phyloP scores from a whole-genome alignment of 192 early-diverging fungal species.

The Linnemannia zychae region DNA sequence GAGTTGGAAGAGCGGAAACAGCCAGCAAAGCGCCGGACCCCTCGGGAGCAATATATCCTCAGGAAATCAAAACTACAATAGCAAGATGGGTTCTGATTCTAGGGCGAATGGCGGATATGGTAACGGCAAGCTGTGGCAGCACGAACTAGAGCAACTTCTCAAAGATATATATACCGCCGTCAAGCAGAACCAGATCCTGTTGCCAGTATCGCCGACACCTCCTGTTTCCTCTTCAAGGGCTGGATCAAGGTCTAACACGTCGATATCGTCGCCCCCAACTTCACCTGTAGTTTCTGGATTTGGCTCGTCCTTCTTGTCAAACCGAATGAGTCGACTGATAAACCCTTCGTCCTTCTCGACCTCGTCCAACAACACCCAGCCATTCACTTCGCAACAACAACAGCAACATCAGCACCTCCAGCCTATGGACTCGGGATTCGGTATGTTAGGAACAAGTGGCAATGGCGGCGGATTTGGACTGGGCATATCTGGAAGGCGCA shows the following conservation, averaged over 20 bases:
- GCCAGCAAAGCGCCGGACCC: conserved; percentile 21
- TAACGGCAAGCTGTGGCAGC: conserved; percentile 61
- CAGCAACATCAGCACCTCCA: conserved; percentile 7
- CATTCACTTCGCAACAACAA: neutral
- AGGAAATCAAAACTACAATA: neutral
- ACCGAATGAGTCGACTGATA: conserved; percentile 46
- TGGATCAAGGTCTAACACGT: conserved; percentile 64
- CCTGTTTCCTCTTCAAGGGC: conserved; percentile 29
- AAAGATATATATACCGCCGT: conserved; percentile 75
- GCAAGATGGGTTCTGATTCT: conserved; percentile 35
- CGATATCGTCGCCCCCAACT: conserved; percentile 33
- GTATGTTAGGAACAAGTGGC: conserved; percentile 8
- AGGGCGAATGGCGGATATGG: conserved; percentile 44
- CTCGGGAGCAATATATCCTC: neutral
- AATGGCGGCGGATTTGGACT: conserved; percentile 12
- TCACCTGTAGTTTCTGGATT: conserved; percentile 28
- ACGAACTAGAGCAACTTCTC: conserved; percentile 66
- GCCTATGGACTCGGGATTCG: neutral
- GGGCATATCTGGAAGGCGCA: conserved; percentile 27
- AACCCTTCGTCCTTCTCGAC: conserved; percentile 26
- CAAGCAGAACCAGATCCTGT: conserved; percentile 70
- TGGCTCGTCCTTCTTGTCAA: conserved; percentile 38
- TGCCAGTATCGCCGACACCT: conserved; percentile 36
- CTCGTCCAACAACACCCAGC: neutral
- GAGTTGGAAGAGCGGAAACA: conserved; percentile 59